These are phyloP conservation scores for Eucalyptus tenuipes DNA, from an alignment of 345 rosid species.

Conservation along the genomic window DNA sequence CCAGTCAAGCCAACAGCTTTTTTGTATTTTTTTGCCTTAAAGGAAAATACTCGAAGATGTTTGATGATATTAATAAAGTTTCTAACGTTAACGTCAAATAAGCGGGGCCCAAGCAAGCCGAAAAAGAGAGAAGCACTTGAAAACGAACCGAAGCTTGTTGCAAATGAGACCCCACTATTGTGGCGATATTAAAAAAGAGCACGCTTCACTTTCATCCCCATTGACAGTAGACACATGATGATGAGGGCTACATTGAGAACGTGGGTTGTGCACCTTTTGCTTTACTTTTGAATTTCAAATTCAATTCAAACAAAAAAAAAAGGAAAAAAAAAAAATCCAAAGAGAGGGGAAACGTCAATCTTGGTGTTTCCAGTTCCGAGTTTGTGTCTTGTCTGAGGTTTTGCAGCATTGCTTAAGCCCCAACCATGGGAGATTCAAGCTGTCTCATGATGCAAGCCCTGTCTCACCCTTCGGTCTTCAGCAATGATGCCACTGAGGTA, in stretches of 20 bases:
- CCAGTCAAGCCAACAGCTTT: background rate
- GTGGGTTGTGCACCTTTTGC: background rate
- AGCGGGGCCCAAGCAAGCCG: background rate
- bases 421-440: conserved; percentile 66
- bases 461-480: conserved; percentile 47
- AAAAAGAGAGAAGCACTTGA: conserved; percentile 1
- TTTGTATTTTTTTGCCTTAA: background rate
- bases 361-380: background rate
- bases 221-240: background rate
- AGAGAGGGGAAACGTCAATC: background rate
- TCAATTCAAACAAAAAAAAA: background rate
- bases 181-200: background rate
- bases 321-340: background rate
- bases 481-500: conserved; percentile 58
- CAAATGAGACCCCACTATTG: conserved; percentile 1
- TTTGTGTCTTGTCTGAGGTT: background rate
- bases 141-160: background rate
- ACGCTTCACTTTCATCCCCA: background rate
- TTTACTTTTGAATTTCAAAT: conserved; percentile 27
- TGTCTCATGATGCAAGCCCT: conserved; percentile 77
- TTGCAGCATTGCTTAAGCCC: background rate
- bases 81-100: background rate
- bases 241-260: background rate
- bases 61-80: background rate
- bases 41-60: background rate